These are phyloP conservation scores for Capsella rubella DNA, from an alignment of 441 rosid genomes.

Conservation along the genomic window DNA sequence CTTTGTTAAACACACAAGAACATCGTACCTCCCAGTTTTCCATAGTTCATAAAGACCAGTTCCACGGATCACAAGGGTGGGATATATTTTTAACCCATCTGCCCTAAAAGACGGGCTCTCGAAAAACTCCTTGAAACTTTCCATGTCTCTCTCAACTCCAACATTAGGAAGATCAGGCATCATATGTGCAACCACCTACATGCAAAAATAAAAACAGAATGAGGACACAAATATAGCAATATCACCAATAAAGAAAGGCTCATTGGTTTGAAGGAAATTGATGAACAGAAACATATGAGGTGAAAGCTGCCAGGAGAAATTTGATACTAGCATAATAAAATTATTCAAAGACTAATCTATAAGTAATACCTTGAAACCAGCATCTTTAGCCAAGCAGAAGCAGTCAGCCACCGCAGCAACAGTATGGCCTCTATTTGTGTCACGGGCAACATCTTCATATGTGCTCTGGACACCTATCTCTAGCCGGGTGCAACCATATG, in stretches of 20 bases:
- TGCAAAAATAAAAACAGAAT: conserved; percentile 6
- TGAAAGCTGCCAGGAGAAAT: conserved; percentile 16
- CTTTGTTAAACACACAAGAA: conserved; percentile 14
- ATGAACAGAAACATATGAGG: conserved; percentile 35
- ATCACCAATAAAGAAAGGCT: neutral
- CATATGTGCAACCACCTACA: conserved; percentile 99
- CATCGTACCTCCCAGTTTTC: conserved; percentile 93
- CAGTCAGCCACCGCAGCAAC: conserved; percentile 99
- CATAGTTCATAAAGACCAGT: conserved; percentile 98
- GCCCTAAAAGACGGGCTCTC: conserved; percentile 97
- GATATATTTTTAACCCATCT: conserved; percentile 98
- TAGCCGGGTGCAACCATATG: conserved; percentile 94
- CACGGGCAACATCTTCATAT: conserved; percentile 98
- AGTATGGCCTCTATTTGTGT: conserved; percentile 98
- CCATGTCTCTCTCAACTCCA: conserved; percentile 98
- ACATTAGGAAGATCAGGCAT: conserved; percentile 99
- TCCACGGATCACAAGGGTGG: conserved; percentile 98
- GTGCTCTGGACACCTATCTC: conserved; percentile 99
- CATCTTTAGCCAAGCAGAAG: conserved; percentile 96
- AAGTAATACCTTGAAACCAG: conserved; percentile 88
- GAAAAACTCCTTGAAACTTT: conserved; percentile 94
- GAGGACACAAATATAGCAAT: neutral
- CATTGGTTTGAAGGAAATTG: neutral
- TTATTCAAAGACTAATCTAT: conserved; percentile 8
- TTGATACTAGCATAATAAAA: conserved; percentile 4